A percentile compares a stretch with the other conserved stretches of the same genome.
Evolutionary conservation across 148 eudicot genomes (phyloP).

Genomic region (Rhododendron ferrugineum): DNA sequence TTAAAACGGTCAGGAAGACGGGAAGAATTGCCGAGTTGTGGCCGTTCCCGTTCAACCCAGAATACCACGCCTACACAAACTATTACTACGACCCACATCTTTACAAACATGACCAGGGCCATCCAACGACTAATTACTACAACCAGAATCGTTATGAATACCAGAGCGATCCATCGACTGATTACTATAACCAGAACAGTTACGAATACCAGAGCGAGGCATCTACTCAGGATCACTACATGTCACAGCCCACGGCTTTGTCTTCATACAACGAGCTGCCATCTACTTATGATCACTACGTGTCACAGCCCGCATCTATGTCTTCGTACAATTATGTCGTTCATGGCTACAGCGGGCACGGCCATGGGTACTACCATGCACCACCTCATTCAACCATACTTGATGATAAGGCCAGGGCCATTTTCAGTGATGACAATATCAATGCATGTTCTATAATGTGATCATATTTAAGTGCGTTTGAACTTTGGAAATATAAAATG

Average conservation of each 20-base stretch:
- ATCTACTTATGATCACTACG: neutral
- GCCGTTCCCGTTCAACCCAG: constrained; percentile 53
- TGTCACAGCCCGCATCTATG: constrained; percentile 17
- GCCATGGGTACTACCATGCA: constrained; percentile 20
- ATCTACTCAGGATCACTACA: too few species aligned
- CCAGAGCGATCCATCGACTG: neutral
- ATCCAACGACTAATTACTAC: neutral
- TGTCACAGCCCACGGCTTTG: too few species aligned
- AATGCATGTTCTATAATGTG: constrained; percentile 56
- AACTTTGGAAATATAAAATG: neutral
- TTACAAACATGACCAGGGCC: neutral
- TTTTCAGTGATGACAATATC: constrained; percentile 57
- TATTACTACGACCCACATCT: constrained; percentile 12
- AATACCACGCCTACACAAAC: constrained; percentile 25
- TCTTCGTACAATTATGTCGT: constrained; percentile 35
- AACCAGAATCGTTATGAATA: neutral
- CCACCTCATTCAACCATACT: constrained; percentile 13
- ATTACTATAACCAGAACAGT: neutral
- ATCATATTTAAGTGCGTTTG: neutral
- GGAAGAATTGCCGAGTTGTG: constrained; percentile 61
- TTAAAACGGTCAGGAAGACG: constrained; percentile 42
- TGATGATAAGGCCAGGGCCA: constrained; percentile 16
- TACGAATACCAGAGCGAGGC: neutral
- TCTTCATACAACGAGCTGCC: neutral
- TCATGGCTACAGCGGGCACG: constrained; percentile 37